Evolutionary conservation across 2,329 filamentous ascomycete species (phyloP).

Genomic region (Cordyceps fumosorosea): DNA sequence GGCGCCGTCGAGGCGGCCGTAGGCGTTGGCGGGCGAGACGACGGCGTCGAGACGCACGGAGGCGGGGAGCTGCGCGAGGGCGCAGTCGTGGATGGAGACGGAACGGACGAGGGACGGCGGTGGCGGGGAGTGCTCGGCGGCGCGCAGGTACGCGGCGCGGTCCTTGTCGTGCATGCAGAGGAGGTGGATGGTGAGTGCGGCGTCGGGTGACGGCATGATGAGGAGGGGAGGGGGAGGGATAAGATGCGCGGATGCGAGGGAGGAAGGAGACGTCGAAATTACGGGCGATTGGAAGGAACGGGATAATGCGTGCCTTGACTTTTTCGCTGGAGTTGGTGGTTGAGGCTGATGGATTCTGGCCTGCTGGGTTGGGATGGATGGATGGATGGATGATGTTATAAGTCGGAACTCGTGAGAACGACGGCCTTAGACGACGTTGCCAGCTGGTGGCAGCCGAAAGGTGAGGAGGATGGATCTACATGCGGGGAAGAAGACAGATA

Average conservation of each 20-base stretch:
- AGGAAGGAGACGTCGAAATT: background rate
- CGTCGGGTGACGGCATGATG: constrained; percentile 5
- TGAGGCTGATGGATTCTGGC: background rate
- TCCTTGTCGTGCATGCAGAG: constrained; percentile 12
- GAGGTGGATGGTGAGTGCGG: constrained; percentile 8
- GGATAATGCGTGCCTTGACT: no score
- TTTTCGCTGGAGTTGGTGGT: no score
- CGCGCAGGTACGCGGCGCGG: constrained; percentile 33
- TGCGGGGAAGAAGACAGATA: background rate
- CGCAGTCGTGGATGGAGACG: constrained; percentile 28
- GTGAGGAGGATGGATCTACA: background rate
- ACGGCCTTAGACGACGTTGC: background rate
- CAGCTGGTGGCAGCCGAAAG: background rate
- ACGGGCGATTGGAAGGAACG: no score
- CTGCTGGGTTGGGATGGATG: background rate
- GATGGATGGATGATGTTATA: background rate
- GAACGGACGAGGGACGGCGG: constrained; percentile 14
- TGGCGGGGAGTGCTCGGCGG: constrained; percentile 25
- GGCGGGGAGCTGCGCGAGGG: constrained; percentile 31
- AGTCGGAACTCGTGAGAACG: background rate
- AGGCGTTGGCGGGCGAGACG: constrained; percentile 50
- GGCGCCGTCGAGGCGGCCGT: constrained; percentile 45
- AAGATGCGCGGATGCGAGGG: background rate
- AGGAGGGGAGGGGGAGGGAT: background rate
- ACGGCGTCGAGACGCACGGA: constrained; percentile 38